Conservation (phyloP, 257 asterid species). For the Schizonepeta tenuifolia region DNA sequence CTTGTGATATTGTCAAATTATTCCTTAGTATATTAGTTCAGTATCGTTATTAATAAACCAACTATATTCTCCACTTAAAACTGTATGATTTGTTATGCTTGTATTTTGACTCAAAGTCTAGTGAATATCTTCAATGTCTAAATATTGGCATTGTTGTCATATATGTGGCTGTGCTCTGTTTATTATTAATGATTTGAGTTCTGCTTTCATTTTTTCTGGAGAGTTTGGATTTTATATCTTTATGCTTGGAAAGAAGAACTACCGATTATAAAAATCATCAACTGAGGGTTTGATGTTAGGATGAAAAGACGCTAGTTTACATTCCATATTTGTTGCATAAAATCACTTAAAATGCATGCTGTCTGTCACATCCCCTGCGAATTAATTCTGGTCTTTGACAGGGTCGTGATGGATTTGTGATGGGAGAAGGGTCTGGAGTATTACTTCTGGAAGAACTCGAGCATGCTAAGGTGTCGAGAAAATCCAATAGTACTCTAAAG, state of each 20-base stretch:
- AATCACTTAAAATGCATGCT: background rate
- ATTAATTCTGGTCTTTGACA: conserved; percentile 40
- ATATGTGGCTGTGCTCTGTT: background rate
- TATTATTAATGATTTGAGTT: conserved; percentile 12
- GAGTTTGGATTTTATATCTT: conserved; percentile 7
- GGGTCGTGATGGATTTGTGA: conserved; percentile 96
- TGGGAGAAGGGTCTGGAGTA: conserved; percentile 99
- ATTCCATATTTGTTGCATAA: background rate
- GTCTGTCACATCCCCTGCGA: conserved; percentile 4
- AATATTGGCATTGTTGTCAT: conserved; percentile 10
- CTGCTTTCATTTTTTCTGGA: conserved; percentile 13
- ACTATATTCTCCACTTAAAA: conserved; percentile 12
- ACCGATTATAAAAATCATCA: background rate
- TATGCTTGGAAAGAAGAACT: conserved; percentile 3
- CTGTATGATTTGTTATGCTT: no score
- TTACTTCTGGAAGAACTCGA: conserved; percentile 94
- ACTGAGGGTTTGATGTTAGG: conserved; percentile 8
- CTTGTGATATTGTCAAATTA: background rate
- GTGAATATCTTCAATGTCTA: conserved; percentile 15
- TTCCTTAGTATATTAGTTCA: conserved; percentile 19
- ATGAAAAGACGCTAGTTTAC: conserved; percentile 6
- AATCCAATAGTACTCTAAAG: conserved; percentile 17
- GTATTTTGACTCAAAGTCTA: conserved; percentile 13
- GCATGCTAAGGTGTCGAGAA: conserved; percentile 76
- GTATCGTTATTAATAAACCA: background rate